phyloP scores from a whole-genome alignment of 805 yeast species.

The Pichia californica region DNA sequence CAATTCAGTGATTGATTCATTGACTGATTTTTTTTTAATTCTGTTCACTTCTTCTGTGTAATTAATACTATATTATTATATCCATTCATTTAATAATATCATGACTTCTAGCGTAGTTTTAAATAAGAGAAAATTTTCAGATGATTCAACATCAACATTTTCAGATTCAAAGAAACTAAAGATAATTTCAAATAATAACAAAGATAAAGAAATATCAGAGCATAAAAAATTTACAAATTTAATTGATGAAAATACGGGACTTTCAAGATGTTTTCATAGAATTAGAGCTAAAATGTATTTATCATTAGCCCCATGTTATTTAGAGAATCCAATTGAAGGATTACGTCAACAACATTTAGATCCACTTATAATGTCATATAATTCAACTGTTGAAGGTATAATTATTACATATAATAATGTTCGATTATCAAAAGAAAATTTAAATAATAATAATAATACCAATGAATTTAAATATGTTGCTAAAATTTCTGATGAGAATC shows the following conservation, averaged over 20 bases:
- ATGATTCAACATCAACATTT: neutral
- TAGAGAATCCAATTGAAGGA: constrained; percentile 67
- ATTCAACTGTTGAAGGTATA: constrained; percentile 68
- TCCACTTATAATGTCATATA: constrained; percentile 80
- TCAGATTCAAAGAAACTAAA: neutral
- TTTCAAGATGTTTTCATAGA: constrained; percentile 64
- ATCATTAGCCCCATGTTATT: constrained; percentile 80
- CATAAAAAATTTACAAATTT: too few relatives aligned
- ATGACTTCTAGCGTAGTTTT: neutral
- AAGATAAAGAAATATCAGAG: neutral
- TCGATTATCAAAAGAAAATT: constrained; percentile 39
- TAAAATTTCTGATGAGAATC: constrained; percentile 68
- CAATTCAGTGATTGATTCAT: too few relatives aligned
- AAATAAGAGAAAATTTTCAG: constrained; percentile 2
- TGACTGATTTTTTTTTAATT: too few relatives aligned
- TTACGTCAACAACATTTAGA: constrained; percentile 84
- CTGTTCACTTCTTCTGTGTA: too few relatives aligned
- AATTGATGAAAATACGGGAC: constrained; percentile 29
- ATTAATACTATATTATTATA: too few relatives aligned
- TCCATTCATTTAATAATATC: too few relatives aligned
- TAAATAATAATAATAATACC: constrained; percentile 31
- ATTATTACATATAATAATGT: constrained; percentile 74
- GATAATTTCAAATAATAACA: neutral
- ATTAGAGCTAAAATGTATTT: constrained; percentile 62
- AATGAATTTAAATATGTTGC: constrained; percentile 45